Base-by-base conservation (phyloP, 257 asterid genomes). In the Nicotiana tabacum region DNA sequence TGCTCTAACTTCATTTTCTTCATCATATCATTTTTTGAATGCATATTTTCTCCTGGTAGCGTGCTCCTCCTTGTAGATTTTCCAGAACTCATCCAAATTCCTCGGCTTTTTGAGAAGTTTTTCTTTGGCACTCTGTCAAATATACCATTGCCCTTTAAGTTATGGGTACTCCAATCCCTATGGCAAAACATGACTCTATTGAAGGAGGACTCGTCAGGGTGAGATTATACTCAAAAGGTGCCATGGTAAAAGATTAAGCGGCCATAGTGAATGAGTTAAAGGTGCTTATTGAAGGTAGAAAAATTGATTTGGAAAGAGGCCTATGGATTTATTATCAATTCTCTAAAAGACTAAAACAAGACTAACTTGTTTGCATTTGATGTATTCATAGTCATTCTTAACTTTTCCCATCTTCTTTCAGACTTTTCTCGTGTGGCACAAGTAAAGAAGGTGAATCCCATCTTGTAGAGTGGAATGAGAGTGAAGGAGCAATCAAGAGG, bases 361-460 rank as follows among this genome's bases (percentile, higher is more conserved):
- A 24, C 62, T 48, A 7, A 27, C 46, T 51, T 27, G 43, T 48
- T 74, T 74, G 62, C 80, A 16, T 74, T 48, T 74, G 80, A 27
- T 74, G 18, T 51, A 33, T 51, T 21, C 51, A 3, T 48, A 51
- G 64, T 74, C 16, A 51, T 16, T 48, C 24, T 51, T 51, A 13
- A 74, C 64, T 15, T 51, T 8, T 84, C 66, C 83, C 74, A 13
- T 85, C 67, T 87, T 85, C 37, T 88, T 90, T 82, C 93, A 95
- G 98, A 85, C 92, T 95, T 21, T 95, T 95, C 90, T 95, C 98
- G 70, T 95, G 98, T 81, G 97, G 98, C 69, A 94, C 98, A 77
- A 94, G 97, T 91, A 93, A 94, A 90, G 97, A 93, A 65, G 98
- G 98, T 29, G 98, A 95, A 86, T 95, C 98, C 64, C 96, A 93